These are phyloP conservation scores for Myriosclerotinia scirpicola DNA, from an alignment of 2,329 filamentous ascomycete species.

Conservation along the genomic window DNA sequence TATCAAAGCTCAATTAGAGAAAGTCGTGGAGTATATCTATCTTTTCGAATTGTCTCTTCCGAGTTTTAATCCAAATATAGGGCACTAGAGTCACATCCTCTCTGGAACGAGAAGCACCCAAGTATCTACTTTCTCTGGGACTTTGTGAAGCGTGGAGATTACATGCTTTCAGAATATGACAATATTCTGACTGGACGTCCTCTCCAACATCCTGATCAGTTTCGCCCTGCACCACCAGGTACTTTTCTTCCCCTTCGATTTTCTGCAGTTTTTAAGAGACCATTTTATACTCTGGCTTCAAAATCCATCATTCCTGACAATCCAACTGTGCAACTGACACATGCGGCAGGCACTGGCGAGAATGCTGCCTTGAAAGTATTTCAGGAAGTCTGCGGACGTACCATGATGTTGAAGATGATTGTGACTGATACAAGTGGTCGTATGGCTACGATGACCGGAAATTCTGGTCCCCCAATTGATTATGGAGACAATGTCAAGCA, in stretches of 20 bases:
- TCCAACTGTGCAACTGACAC: neutral
- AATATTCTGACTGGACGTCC: slow-evolving; percentile 42
- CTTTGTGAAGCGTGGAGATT: slow-evolving; percentile 46
- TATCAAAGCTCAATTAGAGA: slow-evolving; percentile 6
- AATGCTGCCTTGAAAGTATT: slow-evolving; percentile 29
- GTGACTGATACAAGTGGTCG: slow-evolving; percentile 33
- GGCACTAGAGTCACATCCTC: slow-evolving; percentile 30
- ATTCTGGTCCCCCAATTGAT: slow-evolving; percentile 25
- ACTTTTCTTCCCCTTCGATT: neutral
- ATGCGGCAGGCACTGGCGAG: slow-evolving; percentile 27
- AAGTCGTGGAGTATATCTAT: slow-evolving; percentile 9
- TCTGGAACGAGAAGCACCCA: slow-evolving; percentile 31
- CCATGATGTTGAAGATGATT: slow-evolving; percentile 31
- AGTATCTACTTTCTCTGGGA: slow-evolving; percentile 45
- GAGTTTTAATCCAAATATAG: slow-evolving; percentile 18
- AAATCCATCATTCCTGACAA: neutral
- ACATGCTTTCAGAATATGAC: slow-evolving; percentile 47
- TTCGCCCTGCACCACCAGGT: slow-evolving; percentile 32
- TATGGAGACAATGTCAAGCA: slow-evolving; percentile 29
- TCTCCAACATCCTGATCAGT: slow-evolving; percentile 43
- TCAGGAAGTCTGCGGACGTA: slow-evolving; percentile 31
- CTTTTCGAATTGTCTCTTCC: neutral
- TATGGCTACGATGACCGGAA: slow-evolving; percentile 28
- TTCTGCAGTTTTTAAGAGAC: neutral
- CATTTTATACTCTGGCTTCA: neutral